Evolutionary conservation across 2,329 filamentous ascomycete species (phyloP).

Genomic region (Xylariomycetidae sp.): DNA sequence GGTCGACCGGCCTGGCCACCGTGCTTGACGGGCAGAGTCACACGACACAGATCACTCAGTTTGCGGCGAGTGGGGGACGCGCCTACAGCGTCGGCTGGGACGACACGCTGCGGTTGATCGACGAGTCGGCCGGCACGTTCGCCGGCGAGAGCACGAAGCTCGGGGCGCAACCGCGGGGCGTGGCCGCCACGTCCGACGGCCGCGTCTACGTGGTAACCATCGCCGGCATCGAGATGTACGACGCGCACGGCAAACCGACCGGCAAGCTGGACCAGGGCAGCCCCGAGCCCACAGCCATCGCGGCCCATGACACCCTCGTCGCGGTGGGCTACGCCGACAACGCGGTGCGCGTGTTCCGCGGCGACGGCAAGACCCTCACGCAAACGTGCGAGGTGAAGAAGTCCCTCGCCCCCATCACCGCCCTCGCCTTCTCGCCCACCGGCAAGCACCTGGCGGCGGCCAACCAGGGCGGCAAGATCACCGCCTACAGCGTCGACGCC

Average conservation of each 20-base stretch:
- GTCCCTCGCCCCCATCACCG: constrained; percentile 66
- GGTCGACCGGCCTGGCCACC: constrained; percentile 60
- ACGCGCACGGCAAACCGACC: constrained; percentile 54
- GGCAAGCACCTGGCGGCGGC: constrained; percentile 77
- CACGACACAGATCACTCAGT: constrained; percentile 77
- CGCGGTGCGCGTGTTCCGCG: constrained; percentile 67
- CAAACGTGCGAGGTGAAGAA: constrained; percentile 55
- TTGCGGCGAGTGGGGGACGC: constrained; percentile 55
- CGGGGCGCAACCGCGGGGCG: constrained; percentile 65
- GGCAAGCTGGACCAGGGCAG: constrained; percentile 49
- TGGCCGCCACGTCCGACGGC: constrained; percentile 26
- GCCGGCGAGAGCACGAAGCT: constrained; percentile 62
- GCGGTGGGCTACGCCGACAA: constrained; percentile 74
- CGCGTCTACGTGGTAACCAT: constrained; percentile 44
- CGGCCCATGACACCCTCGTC: constrained; percentile 59
- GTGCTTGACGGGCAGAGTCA: constrained; percentile 75
- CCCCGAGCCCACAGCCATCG: constrained; percentile 60
- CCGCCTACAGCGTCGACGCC: constrained; percentile 65
- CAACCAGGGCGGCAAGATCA: constrained; percentile 79
- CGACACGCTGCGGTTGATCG: constrained; percentile 76
- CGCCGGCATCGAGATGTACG: constrained; percentile 52
- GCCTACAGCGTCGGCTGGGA: constrained; percentile 94
- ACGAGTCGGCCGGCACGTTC: constrained; percentile 69
- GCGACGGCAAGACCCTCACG: constrained; percentile 49
- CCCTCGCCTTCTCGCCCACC: constrained; percentile 74